A percentile compares a stretch with the other conserved stretches of the same genome.
phyloP scores from a whole-genome alignment of 371 early-diverging fungal genomes.

The Neoconidiobolus thromboides region DNA sequence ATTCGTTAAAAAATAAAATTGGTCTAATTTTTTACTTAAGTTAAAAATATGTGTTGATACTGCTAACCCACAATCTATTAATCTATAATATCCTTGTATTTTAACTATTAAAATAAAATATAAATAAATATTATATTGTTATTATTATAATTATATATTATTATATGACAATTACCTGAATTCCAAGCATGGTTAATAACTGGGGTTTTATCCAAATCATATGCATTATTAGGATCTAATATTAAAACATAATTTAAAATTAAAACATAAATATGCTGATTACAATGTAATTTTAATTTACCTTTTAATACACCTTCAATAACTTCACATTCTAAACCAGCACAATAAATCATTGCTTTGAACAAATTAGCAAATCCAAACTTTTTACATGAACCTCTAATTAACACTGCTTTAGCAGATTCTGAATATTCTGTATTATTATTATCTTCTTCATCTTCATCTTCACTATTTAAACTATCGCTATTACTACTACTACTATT shows the following conservation, averaged over 20 bases:
- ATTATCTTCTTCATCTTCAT: background rate
- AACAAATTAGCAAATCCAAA: constrained; percentile 31
- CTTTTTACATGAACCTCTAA: background rate
- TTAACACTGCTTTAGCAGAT: constrained; percentile 1
- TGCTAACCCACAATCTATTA: constrained; percentile 38
- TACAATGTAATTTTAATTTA: constrained; percentile 11
- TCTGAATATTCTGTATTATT: background rate
- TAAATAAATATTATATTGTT: background rate
- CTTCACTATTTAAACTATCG: background rate
- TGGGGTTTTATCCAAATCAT: constrained; percentile 12
- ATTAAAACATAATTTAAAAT: constrained; percentile 1
- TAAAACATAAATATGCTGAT: background rate
- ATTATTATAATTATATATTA: too few relatives aligned
- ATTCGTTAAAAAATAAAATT: constrained; percentile 15
- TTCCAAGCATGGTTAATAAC: constrained; percentile 37
- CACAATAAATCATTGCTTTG: constrained; percentile 29
- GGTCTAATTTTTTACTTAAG: constrained; percentile 8
- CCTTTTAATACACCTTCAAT: constrained; percentile 33
- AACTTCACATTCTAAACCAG: constrained; percentile 27
- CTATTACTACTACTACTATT: too few relatives aligned
- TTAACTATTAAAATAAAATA: constrained; percentile 15
- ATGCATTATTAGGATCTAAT: constrained; percentile 15
- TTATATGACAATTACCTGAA: constrained; percentile 14
- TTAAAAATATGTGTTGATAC: constrained; percentile 14
- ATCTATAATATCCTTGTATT: constrained; percentile 33